Conservation (phyloP, 2,329 filamentous ascomycete genomes). For the Monosporascus cannonballus region DNA sequence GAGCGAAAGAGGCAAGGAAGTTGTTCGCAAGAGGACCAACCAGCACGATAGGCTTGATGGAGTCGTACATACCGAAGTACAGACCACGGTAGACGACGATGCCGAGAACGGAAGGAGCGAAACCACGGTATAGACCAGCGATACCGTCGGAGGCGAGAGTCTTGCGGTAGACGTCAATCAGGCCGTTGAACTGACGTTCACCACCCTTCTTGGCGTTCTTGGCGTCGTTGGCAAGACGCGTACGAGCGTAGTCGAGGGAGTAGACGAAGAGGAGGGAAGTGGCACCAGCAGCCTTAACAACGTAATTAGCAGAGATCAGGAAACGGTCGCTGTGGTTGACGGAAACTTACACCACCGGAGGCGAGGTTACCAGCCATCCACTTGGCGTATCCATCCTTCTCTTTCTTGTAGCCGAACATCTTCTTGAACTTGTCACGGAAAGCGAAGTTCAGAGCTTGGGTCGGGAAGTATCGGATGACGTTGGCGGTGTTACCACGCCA, state of each 20-base stretch:
- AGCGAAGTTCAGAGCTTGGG: constrained; percentile 99
- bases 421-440: constrained; percentile 99
- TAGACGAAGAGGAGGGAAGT: constrained; percentile 99
- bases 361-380: constrained; percentile 99
- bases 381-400: constrained; percentile 94
- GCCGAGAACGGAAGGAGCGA: constrained; percentile 98
- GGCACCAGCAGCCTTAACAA: constrained; percentile 82
- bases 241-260: constrained; percentile 99
- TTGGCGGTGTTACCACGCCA: constrained; percentile 99
- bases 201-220: constrained; percentile 97
- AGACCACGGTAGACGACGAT: constrained; percentile 99
- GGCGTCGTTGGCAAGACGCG: constrained; percentile 99
- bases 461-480: constrained; percentile 99
- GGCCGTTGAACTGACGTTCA: constrained; percentile 99
- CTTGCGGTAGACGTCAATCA: constrained; percentile 99
- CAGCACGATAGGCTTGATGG: constrained; percentile 97
- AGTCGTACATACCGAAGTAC: constrained; percentile 99
- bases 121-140: constrained; percentile 99
- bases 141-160: constrained; percentile 98
- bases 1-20: constrained; percentile 98
- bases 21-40: constrained; percentile 87
- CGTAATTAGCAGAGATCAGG: constrained; percentile 2
- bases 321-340: neutral
- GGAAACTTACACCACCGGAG: constrained; percentile 87
- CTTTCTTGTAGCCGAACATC: constrained; percentile 99